These are phyloP conservation scores for Polytrichum commune DNA, from an alignment of 225 moss, liverwort and hornwort species.

Conservation along the genomic window DNA sequence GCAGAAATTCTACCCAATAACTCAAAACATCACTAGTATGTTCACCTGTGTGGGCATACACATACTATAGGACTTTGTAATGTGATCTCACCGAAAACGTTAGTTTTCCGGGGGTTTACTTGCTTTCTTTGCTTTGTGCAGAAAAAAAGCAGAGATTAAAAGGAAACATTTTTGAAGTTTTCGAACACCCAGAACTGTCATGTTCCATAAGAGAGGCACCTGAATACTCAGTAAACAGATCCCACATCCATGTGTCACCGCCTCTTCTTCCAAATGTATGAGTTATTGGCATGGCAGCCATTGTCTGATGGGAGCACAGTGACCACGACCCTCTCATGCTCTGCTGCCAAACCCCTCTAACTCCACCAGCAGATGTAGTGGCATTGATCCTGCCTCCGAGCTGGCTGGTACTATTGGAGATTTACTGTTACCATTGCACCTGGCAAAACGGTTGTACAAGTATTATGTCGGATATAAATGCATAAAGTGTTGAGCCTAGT, in stretches of 20 bases:
- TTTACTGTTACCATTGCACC: not conserved
- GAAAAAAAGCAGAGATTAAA: no score
- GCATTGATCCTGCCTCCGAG: slow-evolving; percentile 17
- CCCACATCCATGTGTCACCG: slow-evolving; percentile 78
- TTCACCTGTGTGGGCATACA: not conserved
- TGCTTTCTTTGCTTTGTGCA: no score
- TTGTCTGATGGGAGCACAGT: slow-evolving; percentile 38
- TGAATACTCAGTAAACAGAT: slow-evolving; percentile 76
- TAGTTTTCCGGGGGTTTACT: no score
- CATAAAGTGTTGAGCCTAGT: no score
- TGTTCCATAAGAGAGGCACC: slow-evolving; percentile 27
- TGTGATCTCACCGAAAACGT: no score
- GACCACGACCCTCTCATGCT: slow-evolving; percentile 35
- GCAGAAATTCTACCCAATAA: not conserved
- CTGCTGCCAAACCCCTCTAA: slow-evolving; percentile 7
- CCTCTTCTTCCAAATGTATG: slow-evolving; percentile 53
- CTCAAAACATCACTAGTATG: no score
- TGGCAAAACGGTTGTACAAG: not conserved
- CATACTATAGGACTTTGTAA: not conserved
- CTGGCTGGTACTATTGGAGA: slow-evolving; percentile 4
- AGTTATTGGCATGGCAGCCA: slow-evolving; percentile 37
- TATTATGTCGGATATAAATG: no score
- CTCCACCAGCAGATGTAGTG: not conserved
- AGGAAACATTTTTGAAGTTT: no score
- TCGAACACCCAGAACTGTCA: not conserved